These are phyloP conservation scores for Coemansia sp. DNA, from an alignment of 192 early-diverging fungal species.

Conservation along the genomic window DNA sequence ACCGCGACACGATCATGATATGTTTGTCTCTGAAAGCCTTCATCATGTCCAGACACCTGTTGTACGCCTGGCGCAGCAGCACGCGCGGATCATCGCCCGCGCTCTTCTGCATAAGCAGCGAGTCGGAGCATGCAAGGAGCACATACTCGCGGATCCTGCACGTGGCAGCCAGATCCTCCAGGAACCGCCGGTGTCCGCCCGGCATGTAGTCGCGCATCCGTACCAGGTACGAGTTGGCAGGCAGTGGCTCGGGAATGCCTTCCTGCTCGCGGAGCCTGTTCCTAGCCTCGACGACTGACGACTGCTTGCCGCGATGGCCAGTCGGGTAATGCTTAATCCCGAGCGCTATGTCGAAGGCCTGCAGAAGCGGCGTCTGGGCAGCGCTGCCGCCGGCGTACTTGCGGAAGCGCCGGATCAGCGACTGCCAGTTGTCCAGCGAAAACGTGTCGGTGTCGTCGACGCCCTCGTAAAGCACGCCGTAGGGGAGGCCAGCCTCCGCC, in stretches of 20 bases:
- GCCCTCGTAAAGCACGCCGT: slow-evolving; percentile 92
- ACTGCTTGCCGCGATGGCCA: slow-evolving; percentile 49
- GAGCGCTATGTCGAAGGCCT: slow-evolving; percentile 84
- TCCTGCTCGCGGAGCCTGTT: slow-evolving; percentile 13
- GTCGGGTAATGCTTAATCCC: slow-evolving; percentile 88
- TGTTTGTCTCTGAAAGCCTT: slow-evolving; percentile 88
- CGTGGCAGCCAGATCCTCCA: slow-evolving; percentile 69
- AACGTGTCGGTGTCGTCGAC: slow-evolving; percentile 64
- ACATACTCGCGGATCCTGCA: slow-evolving; percentile 72
- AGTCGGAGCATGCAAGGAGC: slow-evolving; percentile 40
- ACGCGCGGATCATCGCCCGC: slow-evolving; percentile 27
- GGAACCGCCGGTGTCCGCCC: slow-evolving; percentile 79
- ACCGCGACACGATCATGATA: slow-evolving; percentile 87
- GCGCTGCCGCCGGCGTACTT: slow-evolving; percentile 90
- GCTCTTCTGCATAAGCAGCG: slow-evolving; percentile 14
- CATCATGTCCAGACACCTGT: slow-evolving; percentile 77
- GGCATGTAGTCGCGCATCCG: slow-evolving; percentile 96
- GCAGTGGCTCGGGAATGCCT: slow-evolving; percentile 38
- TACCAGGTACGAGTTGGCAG: slow-evolving; percentile 71
- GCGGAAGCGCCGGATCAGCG: slow-evolving; percentile 62
- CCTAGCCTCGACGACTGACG: slow-evolving; percentile 33
- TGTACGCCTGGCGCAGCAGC: slow-evolving; percentile 69
- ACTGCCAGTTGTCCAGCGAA: slow-evolving; percentile 54
- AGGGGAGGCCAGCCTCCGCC: slow-evolving; percentile 78
- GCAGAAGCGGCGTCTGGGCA: slow-evolving; percentile 91